Percentiles rank a stretch among this genome's conserved stretches.
phyloP scores from a whole-genome alignment of 2,329 filamentous ascomycete species.

The Fusarium papillatum region DNA sequence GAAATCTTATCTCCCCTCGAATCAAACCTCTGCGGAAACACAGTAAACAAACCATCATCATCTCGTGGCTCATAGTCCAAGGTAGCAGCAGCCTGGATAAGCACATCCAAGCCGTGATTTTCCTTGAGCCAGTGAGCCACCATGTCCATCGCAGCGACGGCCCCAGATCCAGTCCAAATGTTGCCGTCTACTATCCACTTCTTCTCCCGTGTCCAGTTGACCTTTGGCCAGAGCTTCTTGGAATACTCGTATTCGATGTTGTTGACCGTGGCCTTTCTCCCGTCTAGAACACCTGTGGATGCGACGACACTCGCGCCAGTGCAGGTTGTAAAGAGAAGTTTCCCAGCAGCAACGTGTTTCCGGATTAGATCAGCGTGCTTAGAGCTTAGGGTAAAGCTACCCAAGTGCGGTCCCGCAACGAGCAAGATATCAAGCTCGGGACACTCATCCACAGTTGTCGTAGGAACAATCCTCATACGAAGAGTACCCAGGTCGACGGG shows the following conservation, averaged over 20 bases:
- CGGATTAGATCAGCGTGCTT: neutral
- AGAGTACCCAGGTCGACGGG: neutral
- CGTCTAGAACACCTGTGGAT: neutral
- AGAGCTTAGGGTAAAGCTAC: neutral
- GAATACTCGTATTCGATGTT: slow-evolving; percentile 34
- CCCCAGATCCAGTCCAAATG: slow-evolving; percentile 60
- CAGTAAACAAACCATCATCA: slow-evolving; percentile 42
- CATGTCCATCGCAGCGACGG: slow-evolving; percentile 35
- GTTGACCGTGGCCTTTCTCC: neutral
- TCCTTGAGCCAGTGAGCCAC: slow-evolving; percentile 2
- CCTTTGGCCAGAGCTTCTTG: slow-evolving; percentile 51
- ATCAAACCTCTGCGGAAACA: slow-evolving; percentile 9
- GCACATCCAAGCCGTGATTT: slow-evolving; percentile 29
- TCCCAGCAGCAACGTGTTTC: neutral
- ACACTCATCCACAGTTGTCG: neutral
- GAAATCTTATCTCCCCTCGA: neutral
- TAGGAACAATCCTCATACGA: neutral
- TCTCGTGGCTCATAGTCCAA: slow-evolving; percentile 52
- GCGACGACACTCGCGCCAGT: neutral
- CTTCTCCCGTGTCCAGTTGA: slow-evolving; percentile 56
- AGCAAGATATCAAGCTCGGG: neutral
- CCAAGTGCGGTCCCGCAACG: neutral
- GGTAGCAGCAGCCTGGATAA: slow-evolving; percentile 26
- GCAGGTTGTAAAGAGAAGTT: neutral
- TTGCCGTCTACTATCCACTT: slow-evolving; percentile 60